Evolutionary conservation across 441 rosid genomes (phyloP), one percentile per base, ranked within the genome.

Genomic region (Euphorbia schlechtendalii): DNA sequence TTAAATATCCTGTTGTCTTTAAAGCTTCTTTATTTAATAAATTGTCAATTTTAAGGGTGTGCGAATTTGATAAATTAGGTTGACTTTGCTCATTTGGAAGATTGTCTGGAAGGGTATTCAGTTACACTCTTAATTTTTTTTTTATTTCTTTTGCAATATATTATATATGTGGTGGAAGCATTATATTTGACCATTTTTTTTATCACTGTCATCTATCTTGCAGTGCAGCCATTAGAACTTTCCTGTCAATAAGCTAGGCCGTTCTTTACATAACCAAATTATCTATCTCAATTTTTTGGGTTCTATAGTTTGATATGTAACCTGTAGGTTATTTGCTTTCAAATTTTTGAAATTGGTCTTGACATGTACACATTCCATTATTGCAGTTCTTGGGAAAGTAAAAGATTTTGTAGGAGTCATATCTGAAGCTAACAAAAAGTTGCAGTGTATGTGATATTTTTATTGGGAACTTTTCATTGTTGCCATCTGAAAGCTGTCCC

Each of bases 401-500:
- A 85, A 77, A 75, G 93, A 82, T 53, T 92, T 92, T 68, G 54
- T 92, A 1, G 96, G 92, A 56, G 61, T 83, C 21, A 79, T 92
- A 57, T 80, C 90, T 0, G 93, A 87, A 77, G 85, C 96, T 40
- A 92, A 87, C 79, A 82, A 81, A 68, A 71, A 52, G 66, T 65
- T 92, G 64, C 78, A 83, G 71, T 70, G 64, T 64, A 56, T 24
- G 25, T 12, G 10, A 28, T 43, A 15, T 25, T 24, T 1, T 22
- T 22, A 7, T 15, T 27, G 7, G 27, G 20, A 0, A 1, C 6
- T 36, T 38, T 11, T 17, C n/a, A n/a, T n/a, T n/a, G n/a, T 22
- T n/a, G 62, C 8, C 7, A 8, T 25, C 10, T 18, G 9, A 13
- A 22, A 24, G 6, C 43, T 28, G 11, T 9, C 38, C 13, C 7